These are phyloP conservation scores for Tulasnella sp. DNA, from an alignment of 768 basidiomycete genomes.

Conservation along the genomic window DNA sequence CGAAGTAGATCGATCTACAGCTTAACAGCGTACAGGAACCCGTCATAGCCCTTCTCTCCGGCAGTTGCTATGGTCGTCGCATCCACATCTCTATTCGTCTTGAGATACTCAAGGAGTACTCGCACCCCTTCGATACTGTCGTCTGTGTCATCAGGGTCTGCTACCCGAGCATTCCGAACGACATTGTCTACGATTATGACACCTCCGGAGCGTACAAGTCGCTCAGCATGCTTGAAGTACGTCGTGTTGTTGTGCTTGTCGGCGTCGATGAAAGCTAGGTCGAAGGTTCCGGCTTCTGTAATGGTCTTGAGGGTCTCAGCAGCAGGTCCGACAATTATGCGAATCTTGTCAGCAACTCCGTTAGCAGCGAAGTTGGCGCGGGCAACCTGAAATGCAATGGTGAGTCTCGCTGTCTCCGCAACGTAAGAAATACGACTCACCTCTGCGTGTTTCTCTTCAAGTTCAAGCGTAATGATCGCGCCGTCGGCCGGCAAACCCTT, in stretches of 20 bases:
- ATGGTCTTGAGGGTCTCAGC: slow-evolving; percentile 38
- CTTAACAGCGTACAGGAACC: slow-evolving; percentile 36
- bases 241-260: slow-evolving; percentile 45
- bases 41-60: slow-evolving; percentile 43
- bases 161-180: slow-evolving; percentile 37
- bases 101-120: slow-evolving; percentile 33
- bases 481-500: slow-evolving; percentile 26
- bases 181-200: slow-evolving; percentile 58
- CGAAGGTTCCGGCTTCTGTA: slow-evolving; percentile 40
- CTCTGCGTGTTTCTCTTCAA: slow-evolving; percentile 25
- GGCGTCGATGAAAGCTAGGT: slow-evolving; percentile 61
- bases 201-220: slow-evolving; percentile 45
- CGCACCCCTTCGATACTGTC: slow-evolving; percentile 36
- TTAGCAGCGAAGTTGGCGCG: slow-evolving; percentile 43
- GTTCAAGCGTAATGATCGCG: slow-evolving; percentile 26
- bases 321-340: slow-evolving; percentile 39
- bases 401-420: neutral
- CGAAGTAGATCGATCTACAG: too few relatives aligned
- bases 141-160: slow-evolving; percentile 31
- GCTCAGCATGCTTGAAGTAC: slow-evolving; percentile 50
- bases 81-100: slow-evolving; percentile 40
- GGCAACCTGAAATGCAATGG: slow-evolving; percentile 35
- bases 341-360: slow-evolving; percentile 38
- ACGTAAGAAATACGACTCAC: slow-evolving; percentile 4
- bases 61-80: slow-evolving; percentile 40